Percentiles rank a stretch among this genome's conserved stretches.
Conservation (phyloP, 2,329 filamentous ascomycete genomes). For the Aspergillus proliferans region DNA sequence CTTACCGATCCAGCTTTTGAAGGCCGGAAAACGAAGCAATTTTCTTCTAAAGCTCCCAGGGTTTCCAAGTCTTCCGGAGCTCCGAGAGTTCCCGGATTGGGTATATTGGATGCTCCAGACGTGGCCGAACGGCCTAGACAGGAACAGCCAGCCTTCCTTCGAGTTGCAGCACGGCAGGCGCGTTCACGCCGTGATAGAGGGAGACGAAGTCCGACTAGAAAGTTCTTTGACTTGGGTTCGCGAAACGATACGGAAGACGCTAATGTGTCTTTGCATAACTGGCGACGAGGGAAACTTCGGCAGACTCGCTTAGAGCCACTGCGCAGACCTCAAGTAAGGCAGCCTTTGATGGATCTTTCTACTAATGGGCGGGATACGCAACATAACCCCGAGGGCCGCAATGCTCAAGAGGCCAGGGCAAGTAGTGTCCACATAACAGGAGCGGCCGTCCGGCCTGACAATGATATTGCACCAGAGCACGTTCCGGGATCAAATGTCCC, state of each 20-base stretch:
- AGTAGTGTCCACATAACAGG: background rate
- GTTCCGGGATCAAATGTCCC: background rate
- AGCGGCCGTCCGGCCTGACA: background rate
- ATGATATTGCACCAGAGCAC: constrained; percentile 3
- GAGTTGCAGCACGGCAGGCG: constrained; percentile 49
- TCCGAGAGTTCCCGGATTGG: constrained; percentile 25
- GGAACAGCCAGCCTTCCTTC: constrained; percentile 49
- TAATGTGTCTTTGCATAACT: constrained; percentile 43
- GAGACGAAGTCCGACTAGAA: constrained; percentile 47
- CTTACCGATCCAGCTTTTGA: constrained; percentile 29
- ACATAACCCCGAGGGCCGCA: constrained; percentile 1
- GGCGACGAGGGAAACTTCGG: constrained; percentile 44
- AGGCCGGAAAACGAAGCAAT: constrained; percentile 17
- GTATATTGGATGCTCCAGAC: constrained; percentile 49
- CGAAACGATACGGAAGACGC: constrained; percentile 51
- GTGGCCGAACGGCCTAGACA: constrained; percentile 19
- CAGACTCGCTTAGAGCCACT: constrained; percentile 18
- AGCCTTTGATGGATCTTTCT: constrained; percentile 16
- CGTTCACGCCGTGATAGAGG: constrained; percentile 44
- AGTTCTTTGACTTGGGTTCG: constrained; percentile 49
- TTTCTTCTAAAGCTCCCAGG: constrained; percentile 14
- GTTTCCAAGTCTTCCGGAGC: constrained; percentile 7
- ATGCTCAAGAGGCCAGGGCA: constrained; percentile 3
- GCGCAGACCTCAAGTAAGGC: constrained; percentile 15
- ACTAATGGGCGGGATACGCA: constrained; percentile 11